Evolutionary conservation across 768 basidiomycete genomes (phyloP).

Genomic region (Rhodosporidiobolus sp.): DNA sequence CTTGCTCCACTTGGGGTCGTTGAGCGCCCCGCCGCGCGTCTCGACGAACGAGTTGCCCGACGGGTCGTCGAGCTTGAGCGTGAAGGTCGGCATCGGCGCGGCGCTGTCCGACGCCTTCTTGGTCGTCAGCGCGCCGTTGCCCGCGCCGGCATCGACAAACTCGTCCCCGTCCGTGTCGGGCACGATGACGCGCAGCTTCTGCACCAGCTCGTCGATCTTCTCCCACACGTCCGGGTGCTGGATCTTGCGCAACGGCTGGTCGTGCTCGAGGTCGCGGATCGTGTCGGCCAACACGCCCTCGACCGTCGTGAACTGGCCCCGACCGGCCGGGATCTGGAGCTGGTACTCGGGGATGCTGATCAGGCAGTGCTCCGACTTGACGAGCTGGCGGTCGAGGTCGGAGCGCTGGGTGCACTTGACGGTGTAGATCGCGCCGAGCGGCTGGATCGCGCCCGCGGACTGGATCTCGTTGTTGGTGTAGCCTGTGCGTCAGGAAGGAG

Average conservation of each 20-base stretch:
- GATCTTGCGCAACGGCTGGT: slow-evolving; percentile 71
- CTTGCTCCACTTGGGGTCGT: slow-evolving; percentile 90
- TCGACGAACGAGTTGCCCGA: slow-evolving; percentile 96
- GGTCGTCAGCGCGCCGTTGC: slow-evolving; percentile 25
- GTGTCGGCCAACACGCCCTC: slow-evolving; percentile 87
- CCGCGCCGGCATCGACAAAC: slow-evolving; percentile 49
- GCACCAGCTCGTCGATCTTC: slow-evolving; percentile 74
- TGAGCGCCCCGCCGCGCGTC: slow-evolving; percentile 69
- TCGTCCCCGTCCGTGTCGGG: slow-evolving; percentile 61
- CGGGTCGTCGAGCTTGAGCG: slow-evolving; percentile 83
- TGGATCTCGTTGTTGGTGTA: slow-evolving; percentile 86
- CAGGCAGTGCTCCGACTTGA: slow-evolving; percentile 79
- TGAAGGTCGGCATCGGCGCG: slow-evolving; percentile 68
- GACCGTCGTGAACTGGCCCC: slow-evolving; percentile 93
- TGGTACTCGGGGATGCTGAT: slow-evolving; percentile 81
- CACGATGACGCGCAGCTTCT: slow-evolving; percentile 62
- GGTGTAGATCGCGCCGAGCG: slow-evolving; percentile 80
- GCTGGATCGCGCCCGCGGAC: slow-evolving; percentile 77
- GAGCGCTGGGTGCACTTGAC: slow-evolving; percentile 66
- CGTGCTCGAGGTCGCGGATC: slow-evolving; percentile 69
- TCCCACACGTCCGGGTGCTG: slow-evolving; percentile 68
- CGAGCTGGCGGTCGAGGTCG: slow-evolving; percentile 88
- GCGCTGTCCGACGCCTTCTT: slow-evolving; percentile 42
- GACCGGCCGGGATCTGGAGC: slow-evolving; percentile 77
- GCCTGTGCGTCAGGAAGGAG: slow-evolving; percentile 8